Evolutionary conservation across 371 early-diverging fungal genomes (phyloP), one percentile per base, ranked within the genome.

Genomic region (Apophysomyces trapeziformis): DNA sequence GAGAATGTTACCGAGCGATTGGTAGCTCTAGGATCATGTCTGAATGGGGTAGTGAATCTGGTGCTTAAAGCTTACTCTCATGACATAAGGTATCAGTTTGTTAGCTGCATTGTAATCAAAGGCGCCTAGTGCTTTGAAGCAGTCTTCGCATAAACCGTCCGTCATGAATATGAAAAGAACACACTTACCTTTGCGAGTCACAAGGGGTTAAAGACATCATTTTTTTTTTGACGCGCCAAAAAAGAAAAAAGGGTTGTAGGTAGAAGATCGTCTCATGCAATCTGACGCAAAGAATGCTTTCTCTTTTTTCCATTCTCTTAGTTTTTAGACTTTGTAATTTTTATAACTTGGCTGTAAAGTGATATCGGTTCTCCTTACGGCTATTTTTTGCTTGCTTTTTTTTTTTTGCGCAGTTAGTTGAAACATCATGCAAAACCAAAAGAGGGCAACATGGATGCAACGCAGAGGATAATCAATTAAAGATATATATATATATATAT

Each of bases 101-200:
- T 77, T 83, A 13, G 85, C 83, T 39, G 85, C 83, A 47, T 60
- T 72, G 75, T 84, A 87, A 66, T 87, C 87, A 72, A 87, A 87
- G 1, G 87, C 78, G 13, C 87, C 87, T 13, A 87, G 41, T 38
- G 87, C 87, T 61, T 81, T 82, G 62, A 85, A 58, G 37, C 63
- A 64, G 35, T 68, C 58, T 60, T 68, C 68, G 63, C 74, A 77
- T 54, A 74, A 57, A 39, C 72, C 74, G 38, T 35, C 50, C 35
- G 68, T 68, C 72, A 73, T 71, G 14, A 4, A 8, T 35, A 47
- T 16, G 13, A 16, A 65, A 18, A 41, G 41, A 41, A 41, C 41
- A 41, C 41, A 13, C 8, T 11, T 11, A 1, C 41, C 41, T 41
- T 39, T 60, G 16, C 35, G 32, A 44, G 41, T 61, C 60, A 60